Conservation (phyloP, 768 basidiomycete species). For the Tremella fuciformis region DNA sequence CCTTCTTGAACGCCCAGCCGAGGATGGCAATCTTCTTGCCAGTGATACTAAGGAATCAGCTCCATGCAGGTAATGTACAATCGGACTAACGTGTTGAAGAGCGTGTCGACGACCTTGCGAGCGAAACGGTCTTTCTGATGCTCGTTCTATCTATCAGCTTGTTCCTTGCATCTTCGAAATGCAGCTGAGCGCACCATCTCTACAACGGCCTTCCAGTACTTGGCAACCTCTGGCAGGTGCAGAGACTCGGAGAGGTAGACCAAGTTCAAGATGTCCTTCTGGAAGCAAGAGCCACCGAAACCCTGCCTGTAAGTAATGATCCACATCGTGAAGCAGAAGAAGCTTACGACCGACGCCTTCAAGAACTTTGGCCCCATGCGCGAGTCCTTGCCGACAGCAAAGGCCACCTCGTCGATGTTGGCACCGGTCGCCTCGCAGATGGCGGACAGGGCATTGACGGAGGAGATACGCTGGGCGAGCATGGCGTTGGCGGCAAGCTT, state of each 20-base stretch:
- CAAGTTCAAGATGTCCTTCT: slow-evolving; percentile 98
- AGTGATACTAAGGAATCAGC: slow-evolving; percentile 31
- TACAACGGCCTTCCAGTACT: slow-evolving; percentile 90
- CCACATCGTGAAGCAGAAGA: background rate
- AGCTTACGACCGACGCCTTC: slow-evolving; percentile 56
- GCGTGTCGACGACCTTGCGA: slow-evolving; percentile 89
- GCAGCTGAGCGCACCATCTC: slow-evolving; percentile 59
- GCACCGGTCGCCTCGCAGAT: slow-evolving; percentile 99
- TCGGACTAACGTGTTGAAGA: slow-evolving; percentile 77
- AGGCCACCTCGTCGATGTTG: slow-evolving; percentile 94
- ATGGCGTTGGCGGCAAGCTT: slow-evolving; percentile 99
- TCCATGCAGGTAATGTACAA: slow-evolving; percentile 61
- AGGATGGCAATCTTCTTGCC: slow-evolving; percentile 84
- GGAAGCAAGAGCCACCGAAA: slow-evolving; percentile 98
- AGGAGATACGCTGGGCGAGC: slow-evolving; percentile 98
- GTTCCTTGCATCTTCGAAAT: too few species aligned
- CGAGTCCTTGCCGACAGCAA: slow-evolving; percentile 87
- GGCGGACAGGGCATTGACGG: slow-evolving; percentile 94
- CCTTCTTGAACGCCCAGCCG: slow-evolving; percentile 98
- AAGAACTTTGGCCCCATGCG: slow-evolving; percentile 94
- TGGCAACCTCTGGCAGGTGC: slow-evolving; percentile 93
- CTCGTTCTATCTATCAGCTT: slow-evolving; percentile 62
- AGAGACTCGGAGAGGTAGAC: slow-evolving; percentile 94
- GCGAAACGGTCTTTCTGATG: slow-evolving; percentile 96
- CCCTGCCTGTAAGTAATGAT: slow-evolving; percentile 54